Base-by-base conservation (phyloP, 345 rosid genomes). In the Corchorus olitorius region DNA sequence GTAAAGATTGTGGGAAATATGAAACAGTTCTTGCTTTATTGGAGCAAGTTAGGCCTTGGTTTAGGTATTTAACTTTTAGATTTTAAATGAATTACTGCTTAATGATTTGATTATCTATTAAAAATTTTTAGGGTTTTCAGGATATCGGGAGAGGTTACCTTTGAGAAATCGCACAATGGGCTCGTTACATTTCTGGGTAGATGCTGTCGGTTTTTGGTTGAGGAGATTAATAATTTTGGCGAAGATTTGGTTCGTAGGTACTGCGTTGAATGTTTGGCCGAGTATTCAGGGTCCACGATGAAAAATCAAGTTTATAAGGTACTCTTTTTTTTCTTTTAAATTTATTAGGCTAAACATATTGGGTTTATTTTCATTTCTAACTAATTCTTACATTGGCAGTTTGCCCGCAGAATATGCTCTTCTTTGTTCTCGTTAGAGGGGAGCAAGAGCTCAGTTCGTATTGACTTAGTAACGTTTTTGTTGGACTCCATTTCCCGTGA, bases 241-340 rank as follows among this genome's bases (percentile, higher is more conserved):
- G 85, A 41, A 69, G 89, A 85, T 45, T 76, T 88, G 16, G 78
- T 88, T 54, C 34, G 48, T 58, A 75, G 81, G 53, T 96, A 93
- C 79, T 84, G 82, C 9, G 54, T 52, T 61, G 64, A 70, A 64
- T 72, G 90, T 73, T 80, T 93, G 78, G 75, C 75, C 10, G 88
- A 88, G 85, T 83, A 93, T 72, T 80, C 75, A 49, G 74, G 81
- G 55, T 90, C 89, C 35, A 82, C 90, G 22, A 70, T 78, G 83
- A 90, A 88, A 80, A 94, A 87, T 82, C 88, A 93, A 76, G 62
- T 82, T 53, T 91, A 74, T 70, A 89, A 91, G 94, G 99, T 96
- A 70, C 77, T 5, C 7, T n/a, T 48, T 43, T 39, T 15, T 60
- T 27, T 27, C 1, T 27, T 27, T 27, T 49, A 16, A 46, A 27